phyloP scores from a whole-genome alignment of 768 basidiomycete genomes.

The Trametes villosa region DNA sequence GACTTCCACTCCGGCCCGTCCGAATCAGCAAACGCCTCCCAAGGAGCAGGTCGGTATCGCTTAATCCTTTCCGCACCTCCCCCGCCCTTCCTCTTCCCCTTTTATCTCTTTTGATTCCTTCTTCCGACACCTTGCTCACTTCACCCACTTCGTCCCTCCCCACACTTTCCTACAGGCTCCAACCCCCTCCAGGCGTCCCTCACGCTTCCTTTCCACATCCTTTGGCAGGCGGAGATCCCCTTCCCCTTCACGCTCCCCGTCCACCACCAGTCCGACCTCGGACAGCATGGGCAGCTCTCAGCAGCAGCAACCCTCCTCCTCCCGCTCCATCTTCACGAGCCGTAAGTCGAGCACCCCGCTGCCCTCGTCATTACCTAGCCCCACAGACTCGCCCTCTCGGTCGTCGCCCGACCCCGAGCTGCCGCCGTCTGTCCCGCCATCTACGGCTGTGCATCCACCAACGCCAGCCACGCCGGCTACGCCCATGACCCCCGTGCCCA shows the following conservation, averaged over 20 bases:
- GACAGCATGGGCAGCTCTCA: conserved; percentile 18
- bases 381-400: conserved; percentile 14
- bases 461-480: conserved; percentile 6
- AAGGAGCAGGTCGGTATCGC: conserved; percentile 35
- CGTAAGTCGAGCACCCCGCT: conserved; percentile 27
- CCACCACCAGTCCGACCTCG: conserved; percentile 23
- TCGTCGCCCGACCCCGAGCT: conserved; percentile 21
- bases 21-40: conserved; percentile 7
- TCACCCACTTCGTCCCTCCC: conserved; percentile 9
- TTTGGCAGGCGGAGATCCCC: conserved; percentile 35
- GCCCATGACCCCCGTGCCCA: conserved; percentile 20
- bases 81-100: background rate
- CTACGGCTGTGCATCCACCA: background rate
- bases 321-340: conserved; percentile 27
- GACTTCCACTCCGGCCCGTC: conserved; percentile 3
- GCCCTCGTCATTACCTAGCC: conserved; percentile 22
- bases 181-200: conserved; percentile 30
- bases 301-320: conserved; percentile 27
- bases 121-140: conserved; percentile 13
- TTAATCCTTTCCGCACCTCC: conserved; percentile 4
- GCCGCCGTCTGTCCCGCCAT: conserved; percentile 8
- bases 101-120: conserved; percentile 3
- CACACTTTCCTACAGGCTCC: conserved; percentile 25
- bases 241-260: conserved; percentile 26
- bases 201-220: conserved; percentile 33